phyloP scores from a whole-genome alignment of 345 rosid species.

The Brassica juncea region DNA sequence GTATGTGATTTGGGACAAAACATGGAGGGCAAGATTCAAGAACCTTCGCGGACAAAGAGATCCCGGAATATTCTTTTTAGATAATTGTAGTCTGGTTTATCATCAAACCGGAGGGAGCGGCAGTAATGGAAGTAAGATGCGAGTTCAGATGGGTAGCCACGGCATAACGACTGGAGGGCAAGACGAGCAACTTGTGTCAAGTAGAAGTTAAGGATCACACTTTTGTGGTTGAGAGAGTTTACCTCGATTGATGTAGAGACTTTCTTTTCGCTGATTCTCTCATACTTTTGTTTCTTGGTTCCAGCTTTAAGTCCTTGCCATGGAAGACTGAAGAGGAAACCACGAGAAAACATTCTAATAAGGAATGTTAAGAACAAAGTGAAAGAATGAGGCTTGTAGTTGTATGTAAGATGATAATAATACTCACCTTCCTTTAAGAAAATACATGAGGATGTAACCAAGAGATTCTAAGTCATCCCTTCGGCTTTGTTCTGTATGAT shows the following conservation, averaged over 20 bases:
- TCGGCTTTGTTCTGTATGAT: constrained; percentile 84
- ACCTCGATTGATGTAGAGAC: constrained; percentile 87
- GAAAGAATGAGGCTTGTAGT: neutral
- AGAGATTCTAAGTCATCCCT: constrained; percentile 98
- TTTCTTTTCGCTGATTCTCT: constrained; percentile 96
- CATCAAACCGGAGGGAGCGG: constrained; percentile 88
- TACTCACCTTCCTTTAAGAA: constrained; percentile 89
- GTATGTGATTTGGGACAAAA: neutral
- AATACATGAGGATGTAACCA: constrained; percentile 96
- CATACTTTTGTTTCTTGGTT: constrained; percentile 96
- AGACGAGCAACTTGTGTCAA: constrained; percentile 15
- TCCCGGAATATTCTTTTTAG: constrained; percentile 91
- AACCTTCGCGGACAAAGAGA: constrained; percentile 95
- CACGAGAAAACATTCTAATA: neutral
- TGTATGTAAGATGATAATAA: neutral
- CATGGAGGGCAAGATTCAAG: neutral
- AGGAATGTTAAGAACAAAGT: constrained; percentile 8
- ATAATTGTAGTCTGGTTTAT: constrained; percentile 93
- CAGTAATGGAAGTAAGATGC: constrained; percentile 97
- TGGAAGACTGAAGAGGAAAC: constrained; percentile 65
- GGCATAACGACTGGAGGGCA: constrained; percentile 69
- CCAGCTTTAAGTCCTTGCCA: constrained; percentile 99
- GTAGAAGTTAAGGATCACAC: neutral
- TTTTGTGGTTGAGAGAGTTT: constrained; percentile 14
- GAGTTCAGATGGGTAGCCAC: constrained; percentile 94